These are phyloP conservation scores for Prunus padus DNA, from an alignment of 306 rosid species.

Conservation along the genomic window DNA sequence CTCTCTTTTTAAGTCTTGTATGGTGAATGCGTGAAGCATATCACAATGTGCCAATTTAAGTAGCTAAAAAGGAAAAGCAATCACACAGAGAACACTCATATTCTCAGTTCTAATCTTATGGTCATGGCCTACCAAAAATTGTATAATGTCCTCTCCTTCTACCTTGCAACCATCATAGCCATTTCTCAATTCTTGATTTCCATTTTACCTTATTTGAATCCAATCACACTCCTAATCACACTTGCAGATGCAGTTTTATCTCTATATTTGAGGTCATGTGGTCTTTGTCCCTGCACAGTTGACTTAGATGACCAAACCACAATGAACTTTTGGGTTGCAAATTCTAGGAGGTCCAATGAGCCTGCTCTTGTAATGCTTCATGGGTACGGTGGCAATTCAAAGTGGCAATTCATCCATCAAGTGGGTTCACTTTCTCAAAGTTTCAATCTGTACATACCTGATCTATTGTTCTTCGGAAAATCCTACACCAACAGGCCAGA, in stretches of 20 bases:
- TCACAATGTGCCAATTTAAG: not conserved
- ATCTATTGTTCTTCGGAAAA: conserved; percentile 39
- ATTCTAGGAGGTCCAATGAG: conserved; percentile 3
- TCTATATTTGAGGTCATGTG: conserved; percentile 32
- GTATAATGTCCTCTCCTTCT: conserved; percentile 12
- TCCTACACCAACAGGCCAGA: conserved; percentile 30
- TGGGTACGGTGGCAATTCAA: conserved; percentile 42
- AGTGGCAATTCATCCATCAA: conserved; percentile 41
- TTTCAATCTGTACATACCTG: conserved; percentile 35
- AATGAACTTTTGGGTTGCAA: conserved; percentile 41
- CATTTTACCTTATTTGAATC: not conserved
- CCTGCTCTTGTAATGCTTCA: conserved; percentile 36
- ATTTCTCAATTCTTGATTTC: conserved; percentile 12
- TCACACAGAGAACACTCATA: not conserved
- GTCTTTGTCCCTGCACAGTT: conserved; percentile 32
- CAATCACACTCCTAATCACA: not conserved
- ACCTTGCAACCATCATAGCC: conserved; percentile 12
- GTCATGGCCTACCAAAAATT: conserved; percentile 19
- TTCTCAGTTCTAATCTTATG: not conserved
- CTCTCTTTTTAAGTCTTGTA: not conserved
- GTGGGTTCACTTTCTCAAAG: conserved; percentile 25
- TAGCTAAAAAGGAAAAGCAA: not conserved
- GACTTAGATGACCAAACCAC: conserved; percentile 34
- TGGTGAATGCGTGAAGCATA: conserved; percentile 11
- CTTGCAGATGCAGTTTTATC: conserved; percentile 10